These are phyloP conservation scores for Kuraishia borneana DNA, from an alignment of 805 yeast species.

Conservation along the genomic window DNA sequence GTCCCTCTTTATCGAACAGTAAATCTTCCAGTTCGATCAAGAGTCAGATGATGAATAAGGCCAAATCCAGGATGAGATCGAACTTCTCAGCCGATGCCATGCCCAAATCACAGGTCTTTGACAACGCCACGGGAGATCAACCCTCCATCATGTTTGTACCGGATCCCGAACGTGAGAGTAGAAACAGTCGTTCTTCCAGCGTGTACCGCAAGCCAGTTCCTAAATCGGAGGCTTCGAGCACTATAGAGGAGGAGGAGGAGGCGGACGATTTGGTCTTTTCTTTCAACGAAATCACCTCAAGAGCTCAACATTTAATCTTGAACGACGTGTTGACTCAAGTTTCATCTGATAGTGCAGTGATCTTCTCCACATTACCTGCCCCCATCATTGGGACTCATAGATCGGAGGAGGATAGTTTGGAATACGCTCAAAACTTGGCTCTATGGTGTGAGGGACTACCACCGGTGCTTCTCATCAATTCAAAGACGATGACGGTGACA, in stretches of 20 bases:
- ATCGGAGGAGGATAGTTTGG: slow-evolving; percentile 54
- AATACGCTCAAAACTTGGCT: slow-evolving; percentile 66
- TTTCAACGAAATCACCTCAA: slow-evolving; percentile 84
- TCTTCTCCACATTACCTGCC: slow-evolving; percentile 84
- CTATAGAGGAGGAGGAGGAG: slow-evolving; percentile 2
- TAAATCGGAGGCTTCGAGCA: not conserved
- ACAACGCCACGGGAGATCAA: slow-evolving; percentile 57
- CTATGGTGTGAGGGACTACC: slow-evolving; percentile 78
- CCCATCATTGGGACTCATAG: slow-evolving; percentile 78
- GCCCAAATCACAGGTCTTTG: slow-evolving; percentile 56
- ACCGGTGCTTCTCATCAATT: slow-evolving; percentile 72
- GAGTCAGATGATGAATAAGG: slow-evolving; percentile 1
- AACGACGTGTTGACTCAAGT: slow-evolving; percentile 71
- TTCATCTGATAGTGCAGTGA: slow-evolving; percentile 58
- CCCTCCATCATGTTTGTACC: slow-evolving; percentile 55
- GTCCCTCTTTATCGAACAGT: not conserved
- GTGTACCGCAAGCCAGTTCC: not conserved
- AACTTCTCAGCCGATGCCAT: slow-evolving; percentile 62
- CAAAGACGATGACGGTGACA: slow-evolving; percentile 93
- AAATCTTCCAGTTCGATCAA: not conserved
- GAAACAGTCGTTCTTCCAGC: not conserved
- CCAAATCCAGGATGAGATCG: slow-evolving; percentile 29
- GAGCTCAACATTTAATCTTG: slow-evolving; percentile 79
- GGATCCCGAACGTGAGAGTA: slow-evolving; percentile 20
- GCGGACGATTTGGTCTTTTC: slow-evolving; percentile 21